Percentiles rank a stretch among this genome's conserved stretches.
These are phyloP conservation scores for Prunella vulgaris DNA, from an alignment of 257 asterid species.

Conservation along the genomic window DNA sequence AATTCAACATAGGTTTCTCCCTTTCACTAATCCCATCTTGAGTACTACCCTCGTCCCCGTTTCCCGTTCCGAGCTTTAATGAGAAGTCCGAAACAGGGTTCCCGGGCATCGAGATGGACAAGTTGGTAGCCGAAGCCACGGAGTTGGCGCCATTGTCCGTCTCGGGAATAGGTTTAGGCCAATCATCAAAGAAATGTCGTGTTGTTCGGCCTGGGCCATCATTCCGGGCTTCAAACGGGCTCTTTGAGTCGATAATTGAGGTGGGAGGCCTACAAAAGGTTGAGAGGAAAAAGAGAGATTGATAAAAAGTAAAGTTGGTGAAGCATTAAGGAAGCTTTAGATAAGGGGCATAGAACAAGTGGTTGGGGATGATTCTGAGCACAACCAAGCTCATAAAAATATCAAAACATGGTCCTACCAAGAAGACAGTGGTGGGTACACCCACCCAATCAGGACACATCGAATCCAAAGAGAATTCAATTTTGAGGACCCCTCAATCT, in stretches of 20 bases:
- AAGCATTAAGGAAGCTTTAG: slow-evolving; percentile 12
- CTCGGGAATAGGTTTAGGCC: slow-evolving; percentile 63
- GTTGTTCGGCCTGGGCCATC: slow-evolving; percentile 36
- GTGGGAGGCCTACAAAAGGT: slow-evolving; percentile 45
- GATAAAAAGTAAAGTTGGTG: slow-evolving; percentile 14
- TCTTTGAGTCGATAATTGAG: slow-evolving; percentile 29
- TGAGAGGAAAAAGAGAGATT: slow-evolving; percentile 2
- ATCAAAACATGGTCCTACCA: slow-evolving; percentile 34
- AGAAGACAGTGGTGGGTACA: slow-evolving; percentile 39
- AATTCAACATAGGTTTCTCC: slow-evolving; percentile 31
- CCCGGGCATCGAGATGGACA: slow-evolving; percentile 63
- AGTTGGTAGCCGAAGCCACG: slow-evolving; percentile 25
- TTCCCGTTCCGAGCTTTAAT: slow-evolving; percentile 65
- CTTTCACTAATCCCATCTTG: slow-evolving; percentile 21
- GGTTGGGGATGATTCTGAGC: slow-evolving; percentile 46
- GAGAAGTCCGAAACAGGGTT: slow-evolving; percentile 61
- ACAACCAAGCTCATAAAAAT: slow-evolving; percentile 25
- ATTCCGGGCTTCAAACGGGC: slow-evolving; percentile 27
- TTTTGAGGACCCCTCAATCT: slow-evolving; percentile 33
- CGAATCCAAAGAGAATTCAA: slow-evolving; percentile 30
- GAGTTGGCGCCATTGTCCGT: slow-evolving; percentile 25
- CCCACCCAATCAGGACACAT: slow-evolving; percentile 22
- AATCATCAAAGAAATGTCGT: slow-evolving; percentile 74
- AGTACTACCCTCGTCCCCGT: slow-evolving; percentile 26
- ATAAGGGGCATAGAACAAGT: slow-evolving; percentile 20